Percentiles rank a stretch among this genome's conserved stretches.
These are phyloP conservation scores for Candida glaebosa DNA, from an alignment of 805 yeast species.

Conservation along the genomic window DNA sequence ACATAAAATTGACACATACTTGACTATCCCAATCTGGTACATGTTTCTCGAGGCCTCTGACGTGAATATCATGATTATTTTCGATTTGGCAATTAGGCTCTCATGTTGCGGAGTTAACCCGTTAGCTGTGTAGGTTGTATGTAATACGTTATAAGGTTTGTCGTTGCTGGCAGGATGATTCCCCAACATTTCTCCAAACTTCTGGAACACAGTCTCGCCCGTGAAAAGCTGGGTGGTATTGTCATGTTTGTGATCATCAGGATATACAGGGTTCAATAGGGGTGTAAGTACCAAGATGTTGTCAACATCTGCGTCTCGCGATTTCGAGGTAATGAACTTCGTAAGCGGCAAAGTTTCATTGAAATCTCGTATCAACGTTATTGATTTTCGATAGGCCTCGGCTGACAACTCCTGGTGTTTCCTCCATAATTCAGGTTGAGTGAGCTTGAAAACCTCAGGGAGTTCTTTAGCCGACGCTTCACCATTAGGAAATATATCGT, in stretches of 20 bases:
- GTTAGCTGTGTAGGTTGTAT: slow-evolving; percentile 56
- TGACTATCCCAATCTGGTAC: slow-evolving; percentile 60
- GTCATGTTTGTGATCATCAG: slow-evolving; percentile 11
- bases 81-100: slow-evolving; percentile 47
- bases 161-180: slow-evolving; percentile 25
- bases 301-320: slow-evolving; percentile 20
- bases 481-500: slow-evolving; percentile 36
- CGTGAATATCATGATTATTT: slow-evolving; percentile 50
- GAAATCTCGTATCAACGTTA: slow-evolving; percentile 53
- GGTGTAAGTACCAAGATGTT: slow-evolving; percentile 37
- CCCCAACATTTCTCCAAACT: slow-evolving; percentile 47
- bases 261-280: slow-evolving; percentile 34
- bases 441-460: slow-evolving; percentile 16
- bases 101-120: slow-evolving; percentile 57
- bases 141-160: slow-evolving; percentile 45
- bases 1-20: slow-evolving; percentile 53
- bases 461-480: slow-evolving; percentile 22
- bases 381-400: slow-evolving; percentile 46
- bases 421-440: slow-evolving; percentile 31
- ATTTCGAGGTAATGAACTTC: slow-evolving; percentile 32
- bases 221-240: slow-evolving; percentile 19
- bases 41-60: slow-evolving; percentile 58
- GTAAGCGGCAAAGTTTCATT: slow-evolving; percentile 48
- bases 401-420: slow-evolving; percentile 43
- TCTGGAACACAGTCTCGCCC: slow-evolving; percentile 52